Evolutionary conservation across 73 alveolate genomes (phyloP), one percentile per base, ranked within the genome.

Genomic region (Breviolum minutum): DNA sequence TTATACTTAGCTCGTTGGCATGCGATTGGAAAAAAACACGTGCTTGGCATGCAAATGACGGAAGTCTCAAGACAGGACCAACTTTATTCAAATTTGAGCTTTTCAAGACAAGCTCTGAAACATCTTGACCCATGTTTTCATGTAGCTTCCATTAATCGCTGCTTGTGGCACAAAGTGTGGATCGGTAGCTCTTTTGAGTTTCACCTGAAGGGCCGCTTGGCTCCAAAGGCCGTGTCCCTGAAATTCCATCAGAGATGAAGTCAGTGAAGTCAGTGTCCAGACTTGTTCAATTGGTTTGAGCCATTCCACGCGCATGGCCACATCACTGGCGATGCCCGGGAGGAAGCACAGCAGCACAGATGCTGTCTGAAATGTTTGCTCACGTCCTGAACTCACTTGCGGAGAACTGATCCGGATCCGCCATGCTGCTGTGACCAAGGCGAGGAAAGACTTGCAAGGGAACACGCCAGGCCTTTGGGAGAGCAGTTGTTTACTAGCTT

Each of bases 361-460:
- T 83, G 92, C 92, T 83, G 92, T 83, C 92, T 61, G 92, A 83
- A 73, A 83, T 83, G 92, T 83, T 83, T 14, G 92, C 92, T 22
- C 92, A 83, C 60, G 92, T 61, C 17, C 74, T 83, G 30, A 17
- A n/a, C 92, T 83, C 61, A 60, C 11, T 9, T 2, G n/a, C 19
- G 54, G 88, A 73, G 82, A 71, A 71, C 26, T 22, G 40, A 71
- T 71, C 30, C 82, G 7, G 10, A 27, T 79, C 87, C 87, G 20
- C 87, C 87, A 40, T 30, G 82, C 82, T n/a, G 87, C 63, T 27
- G 87, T 32, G 86, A 27, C 70, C 22, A 14, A 83, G 92, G 92
- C 92, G 74, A 54, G 73, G 92, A 83, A 83, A 61, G 92, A 61
- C 92, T n/a, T 83, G 17, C 92, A 83, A 61, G 74, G 19, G 92